Conservation (phyloP, 352 stramenopile species). For the Globisporangium solare region DNA sequence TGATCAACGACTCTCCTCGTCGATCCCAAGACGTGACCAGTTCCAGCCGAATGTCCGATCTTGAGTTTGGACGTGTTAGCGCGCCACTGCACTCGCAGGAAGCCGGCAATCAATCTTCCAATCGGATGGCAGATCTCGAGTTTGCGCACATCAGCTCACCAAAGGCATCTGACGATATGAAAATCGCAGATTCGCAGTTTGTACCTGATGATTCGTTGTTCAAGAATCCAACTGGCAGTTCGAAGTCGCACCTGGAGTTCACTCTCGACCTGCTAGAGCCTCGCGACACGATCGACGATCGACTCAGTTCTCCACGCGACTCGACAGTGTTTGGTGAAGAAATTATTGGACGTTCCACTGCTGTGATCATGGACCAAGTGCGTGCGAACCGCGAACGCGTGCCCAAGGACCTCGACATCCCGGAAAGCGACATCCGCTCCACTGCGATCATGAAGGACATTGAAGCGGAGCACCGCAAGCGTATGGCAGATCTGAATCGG, state of each 20-base stretch:
- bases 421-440: slow-evolving; percentile 18
- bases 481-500: slow-evolving; percentile 52
- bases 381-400: slow-evolving; percentile 27
- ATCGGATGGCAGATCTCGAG: slow-evolving; percentile 11
- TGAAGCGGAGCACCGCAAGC: slow-evolving; percentile 37
- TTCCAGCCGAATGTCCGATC: slow-evolving; percentile 10
- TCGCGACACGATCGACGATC: slow-evolving; percentile 9
- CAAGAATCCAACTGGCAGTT: not conserved
- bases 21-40: slow-evolving; percentile 14
- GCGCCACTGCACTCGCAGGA: slow-evolving; percentile 6
- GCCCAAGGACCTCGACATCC: slow-evolving; percentile 5
- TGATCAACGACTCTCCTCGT: slow-evolving; percentile 6
- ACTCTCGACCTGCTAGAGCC: slow-evolving; percentile 15
- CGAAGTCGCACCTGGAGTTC: slow-evolving; percentile 9
- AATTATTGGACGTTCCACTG: slow-evolving; percentile 41
- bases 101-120: not conserved
- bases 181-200: too few relatives aligned
- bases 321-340: slow-evolving; percentile 35
- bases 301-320: slow-evolving; percentile 17
- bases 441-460: slow-evolving; percentile 36
- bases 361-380: slow-evolving; percentile 42
- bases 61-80: slow-evolving; percentile 11
- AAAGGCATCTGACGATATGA: too few relatives aligned
- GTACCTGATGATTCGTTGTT: slow-evolving; percentile 7
- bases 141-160: not conserved